Evolutionary conservation across 1,139 yeast genomes (phyloP).

Genomic region (Debaryomyces fabryi): DNA sequence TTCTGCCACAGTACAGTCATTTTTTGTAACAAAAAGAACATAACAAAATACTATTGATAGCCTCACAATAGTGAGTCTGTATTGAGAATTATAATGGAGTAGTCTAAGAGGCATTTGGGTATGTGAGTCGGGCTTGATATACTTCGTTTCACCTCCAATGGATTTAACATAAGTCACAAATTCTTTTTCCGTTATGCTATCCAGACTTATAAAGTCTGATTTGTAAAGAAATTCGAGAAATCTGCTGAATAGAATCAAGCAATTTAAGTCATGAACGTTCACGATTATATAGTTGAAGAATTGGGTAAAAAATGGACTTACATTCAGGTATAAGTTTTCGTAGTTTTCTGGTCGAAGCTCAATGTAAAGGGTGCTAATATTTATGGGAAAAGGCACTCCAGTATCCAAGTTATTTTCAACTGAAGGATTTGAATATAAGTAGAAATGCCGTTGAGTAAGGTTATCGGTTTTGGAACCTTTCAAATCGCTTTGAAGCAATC

Average conservation of each 20-base stretch:
- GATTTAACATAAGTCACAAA: constrained; percentile 6
- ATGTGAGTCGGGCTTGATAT: background rate
- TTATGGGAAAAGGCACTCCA: background rate
- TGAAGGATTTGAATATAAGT: constrained; percentile 8
- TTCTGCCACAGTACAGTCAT: background rate
- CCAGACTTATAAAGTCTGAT: background rate
- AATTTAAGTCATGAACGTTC: background rate
- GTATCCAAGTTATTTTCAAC: background rate
- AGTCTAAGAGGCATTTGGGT: constrained; percentile 14
- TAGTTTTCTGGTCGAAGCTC: constrained; percentile 3
- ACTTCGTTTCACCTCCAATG: constrained; percentile 10
- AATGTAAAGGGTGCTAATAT: background rate
- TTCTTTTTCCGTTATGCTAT: background rate
- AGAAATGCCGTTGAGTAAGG: constrained; percentile 10
- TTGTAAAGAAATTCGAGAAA: constrained; percentile 2
- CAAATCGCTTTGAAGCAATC: constrained; percentile 5
- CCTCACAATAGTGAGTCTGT: constrained; percentile 14
- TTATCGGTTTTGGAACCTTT: constrained; percentile 3
- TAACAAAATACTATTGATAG: constrained; percentile 15
- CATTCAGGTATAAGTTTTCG: background rate
- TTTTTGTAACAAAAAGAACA: background rate
- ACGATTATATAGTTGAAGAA: background rate
- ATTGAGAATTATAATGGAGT: constrained; percentile 12
- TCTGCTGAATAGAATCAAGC: background rate
- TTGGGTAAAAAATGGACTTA: constrained; percentile 7